Evolutionary conservation across 306 rosid species (phyloP).

Genomic region (Malus asiatica): DNA sequence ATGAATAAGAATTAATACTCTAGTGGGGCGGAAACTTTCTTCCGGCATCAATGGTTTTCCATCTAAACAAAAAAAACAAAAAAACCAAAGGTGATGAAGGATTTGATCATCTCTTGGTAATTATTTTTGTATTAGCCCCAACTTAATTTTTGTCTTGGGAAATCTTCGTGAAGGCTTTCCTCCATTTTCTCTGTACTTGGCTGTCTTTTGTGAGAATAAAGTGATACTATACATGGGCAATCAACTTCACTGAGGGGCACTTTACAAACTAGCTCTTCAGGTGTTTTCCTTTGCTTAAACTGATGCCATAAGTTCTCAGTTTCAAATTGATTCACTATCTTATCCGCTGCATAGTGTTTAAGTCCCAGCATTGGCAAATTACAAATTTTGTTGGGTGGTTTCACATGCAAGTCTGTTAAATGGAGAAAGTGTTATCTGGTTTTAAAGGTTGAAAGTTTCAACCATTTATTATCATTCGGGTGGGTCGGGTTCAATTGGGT

Average conservation of each 20-base stretch:
- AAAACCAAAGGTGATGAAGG: too few species aligned
- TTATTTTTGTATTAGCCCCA: neutral
- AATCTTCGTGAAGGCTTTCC: neutral
- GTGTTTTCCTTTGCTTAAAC: neutral
- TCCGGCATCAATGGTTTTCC: neutral
- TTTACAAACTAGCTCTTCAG: neutral
- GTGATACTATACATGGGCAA: neutral
- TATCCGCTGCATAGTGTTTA: neutral
- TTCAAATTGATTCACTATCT: neutral
- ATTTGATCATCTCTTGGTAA: too few species aligned
- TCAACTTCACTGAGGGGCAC: neutral
- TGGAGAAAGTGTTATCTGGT: neutral
- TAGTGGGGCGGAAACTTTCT: neutral
- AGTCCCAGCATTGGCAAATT: neutral
- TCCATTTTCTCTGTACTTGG: neutral
- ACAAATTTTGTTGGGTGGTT: neutral
- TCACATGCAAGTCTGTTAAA: neutral
- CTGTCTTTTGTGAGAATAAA: neutral
- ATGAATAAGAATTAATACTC: neutral
- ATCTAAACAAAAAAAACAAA: too few species aligned
- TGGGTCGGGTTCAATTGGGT: too few species aligned
- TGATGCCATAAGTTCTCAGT: neutral
- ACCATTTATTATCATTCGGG: too few species aligned
- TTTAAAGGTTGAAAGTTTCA: too few species aligned
- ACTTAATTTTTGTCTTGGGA: neutral